Conservation (phyloP, 1,139 yeast species). For the Nakaseomyces kungkrabaensis region DNA sequence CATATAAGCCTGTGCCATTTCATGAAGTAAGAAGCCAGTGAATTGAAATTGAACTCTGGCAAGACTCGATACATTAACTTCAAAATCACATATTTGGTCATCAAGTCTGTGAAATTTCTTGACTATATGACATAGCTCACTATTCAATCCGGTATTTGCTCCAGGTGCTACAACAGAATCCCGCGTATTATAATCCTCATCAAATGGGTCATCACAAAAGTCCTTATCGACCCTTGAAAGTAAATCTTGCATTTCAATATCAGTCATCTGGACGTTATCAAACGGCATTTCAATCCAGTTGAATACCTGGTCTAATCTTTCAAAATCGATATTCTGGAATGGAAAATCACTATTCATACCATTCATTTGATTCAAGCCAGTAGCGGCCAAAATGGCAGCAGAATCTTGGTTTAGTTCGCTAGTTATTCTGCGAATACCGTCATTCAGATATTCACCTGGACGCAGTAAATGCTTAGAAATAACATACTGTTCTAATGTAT, state of each 20-base stretch:
- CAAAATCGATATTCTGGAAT: conserved; percentile 27
- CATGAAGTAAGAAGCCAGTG: conserved; percentile 28
- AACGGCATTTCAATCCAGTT: conserved; percentile 17
- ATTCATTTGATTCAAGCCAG: conserved; percentile 26
- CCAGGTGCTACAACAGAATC: conserved; percentile 27
- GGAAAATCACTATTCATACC: conserved; percentile 25
- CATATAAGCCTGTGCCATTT: conserved; percentile 28
- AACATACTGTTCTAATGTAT: conserved; percentile 25
- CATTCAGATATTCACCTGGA: conserved; percentile 21
- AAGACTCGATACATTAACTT: conserved; percentile 29
- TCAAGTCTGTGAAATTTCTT: conserved; percentile 26
- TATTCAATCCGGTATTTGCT: conserved; percentile 22
- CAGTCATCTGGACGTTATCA: conserved; percentile 11
- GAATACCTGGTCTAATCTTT: conserved; percentile 24
- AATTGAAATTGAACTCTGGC: conserved; percentile 30
- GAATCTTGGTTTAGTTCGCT: conserved; percentile 27
- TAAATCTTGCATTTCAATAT: conserved; percentile 17
- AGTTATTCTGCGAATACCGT: conserved; percentile 24
- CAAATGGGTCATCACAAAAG: conserved; percentile 27
- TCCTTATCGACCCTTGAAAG: conserved; percentile 20
- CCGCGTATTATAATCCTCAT: conserved; percentile 22
- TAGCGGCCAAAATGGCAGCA: conserved; percentile 29
- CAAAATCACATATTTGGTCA: conserved; percentile 29
- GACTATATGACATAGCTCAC: conserved; percentile 26
- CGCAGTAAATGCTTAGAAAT: conserved; percentile 21